Base-by-base conservation (phyloP, 768 basidiomycete species). In the Calocera viscosa region DNA sequence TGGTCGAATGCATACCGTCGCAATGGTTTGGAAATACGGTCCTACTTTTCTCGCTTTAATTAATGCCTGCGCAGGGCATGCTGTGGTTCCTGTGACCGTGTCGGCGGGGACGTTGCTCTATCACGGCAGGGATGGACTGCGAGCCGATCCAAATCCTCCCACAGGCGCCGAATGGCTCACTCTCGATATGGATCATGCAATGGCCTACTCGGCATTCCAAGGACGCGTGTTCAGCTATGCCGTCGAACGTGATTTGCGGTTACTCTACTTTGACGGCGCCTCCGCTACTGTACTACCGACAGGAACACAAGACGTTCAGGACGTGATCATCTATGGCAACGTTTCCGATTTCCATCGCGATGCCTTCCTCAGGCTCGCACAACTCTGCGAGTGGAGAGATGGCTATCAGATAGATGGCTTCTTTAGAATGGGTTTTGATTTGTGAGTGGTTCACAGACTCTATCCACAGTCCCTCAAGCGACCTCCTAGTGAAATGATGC, bases 221-320 rank as follows among this genome's bases (percentile, higher is more conserved):
- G 72, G 71, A 12, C 67, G 69, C n/a, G 34, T 75, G 8, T 26
- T 64, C 10, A 74, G 72, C 0, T 75, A 74, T 64, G 65, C 69
- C 1, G 71, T 70, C 12, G 68, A 65, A 14, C 67, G 66, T 8
- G 66, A 70, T 3, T 70, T 72, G 10, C 70, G 67, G n/a, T 26
- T 73, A 8, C 63, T 73, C 24, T 70, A 71, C 63, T 53, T 73
- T 32, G 71, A 73, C 47, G 72, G 72, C 2, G 66, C 64, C 66
- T 66, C 49, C 16, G 74, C 74, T 0, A 67, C 71, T 0, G 38
- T 68, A 1, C 69, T 70, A 64, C 68, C 69, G 2, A 49, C 67
- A 2, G 72, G 72, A 22, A 71, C 72, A 68, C 70, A 74, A 0
- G 73, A 75, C 65, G 70, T 69, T 1, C 74, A 75, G 40, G 65